Evolutionary conservation across 805 yeast genomes (phyloP).

Genomic region (Debaryomyces hansenii): DNA sequence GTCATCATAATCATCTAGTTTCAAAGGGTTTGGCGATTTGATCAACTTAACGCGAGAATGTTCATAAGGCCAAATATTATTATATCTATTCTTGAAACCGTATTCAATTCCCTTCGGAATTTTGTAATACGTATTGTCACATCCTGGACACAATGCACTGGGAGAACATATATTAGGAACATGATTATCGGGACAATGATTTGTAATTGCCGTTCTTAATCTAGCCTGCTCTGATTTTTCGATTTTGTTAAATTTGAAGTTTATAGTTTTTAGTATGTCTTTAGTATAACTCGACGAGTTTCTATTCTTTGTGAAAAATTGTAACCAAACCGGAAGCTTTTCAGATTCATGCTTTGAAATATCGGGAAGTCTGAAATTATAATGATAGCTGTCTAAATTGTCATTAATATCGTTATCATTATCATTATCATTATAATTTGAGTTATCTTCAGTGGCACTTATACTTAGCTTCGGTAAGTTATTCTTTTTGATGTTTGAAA

Average conservation of each 20-base stretch:
- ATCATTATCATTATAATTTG: constrained; percentile 3
- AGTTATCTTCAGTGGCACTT: neutral
- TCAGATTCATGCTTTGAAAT: constrained; percentile 11
- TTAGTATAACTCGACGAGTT: constrained; percentile 12
- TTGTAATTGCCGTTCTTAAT: constrained; percentile 31
- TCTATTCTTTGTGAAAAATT: constrained; percentile 13
- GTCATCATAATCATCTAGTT: constrained; percentile 26
- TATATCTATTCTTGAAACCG: constrained; percentile 46
- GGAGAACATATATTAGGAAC: constrained; percentile 36
- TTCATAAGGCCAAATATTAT: constrained; percentile 50
- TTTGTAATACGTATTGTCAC: constrained; percentile 39
- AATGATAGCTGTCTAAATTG: constrained; percentile 13
- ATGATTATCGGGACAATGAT: constrained; percentile 9
- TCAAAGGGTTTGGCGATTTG: constrained; percentile 13
- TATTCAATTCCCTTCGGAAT: constrained; percentile 46
- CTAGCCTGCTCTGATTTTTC: constrained; percentile 41
- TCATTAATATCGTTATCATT: neutral
- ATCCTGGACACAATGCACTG: constrained; percentile 40
- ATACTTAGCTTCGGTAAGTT: constrained; percentile 25
- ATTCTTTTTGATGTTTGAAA: constrained; percentile 36
- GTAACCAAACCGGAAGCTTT: constrained; percentile 35
- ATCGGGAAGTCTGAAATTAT: constrained; percentile 23
- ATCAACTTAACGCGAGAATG: constrained; percentile 43
- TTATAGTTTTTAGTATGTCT: constrained; percentile 23
- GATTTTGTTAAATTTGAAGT: constrained; percentile 33